Evolutionary conservation across 1,139 yeast genomes (phyloP), one percentile per base, ranked within the genome.

Genomic region (Yamadazyma blattariae): DNA sequence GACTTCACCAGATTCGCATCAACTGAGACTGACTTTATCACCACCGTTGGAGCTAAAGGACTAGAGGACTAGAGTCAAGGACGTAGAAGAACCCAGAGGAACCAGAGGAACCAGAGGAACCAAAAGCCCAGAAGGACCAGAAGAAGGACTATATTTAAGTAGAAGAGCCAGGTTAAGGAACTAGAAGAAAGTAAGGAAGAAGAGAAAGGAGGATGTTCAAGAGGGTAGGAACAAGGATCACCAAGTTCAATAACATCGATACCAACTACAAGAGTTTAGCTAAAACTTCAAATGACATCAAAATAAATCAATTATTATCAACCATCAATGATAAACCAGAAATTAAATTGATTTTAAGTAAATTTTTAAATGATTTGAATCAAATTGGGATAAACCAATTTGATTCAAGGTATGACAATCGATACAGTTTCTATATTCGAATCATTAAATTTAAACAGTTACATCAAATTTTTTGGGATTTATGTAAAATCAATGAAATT

Each of bases 381-480:
- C 48, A 51, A 30, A 41, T 67, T 4, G 72, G 70, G 3, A 61
- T 69, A 13, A 47, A 45, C 27, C 49, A 42, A 30, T 45, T 7
- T 47, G 40, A 15, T 22, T 32, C 32, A 32, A 15, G 36, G 7
- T 27, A 11, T 19, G 35, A 17, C 12, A 38, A 23, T 26, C 36
- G 43, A 20, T 47, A 47, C 38, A 46, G 38, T 27, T 61, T 57
- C 37, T 45, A 57, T 30, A 18, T 43, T n/a, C 40, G 42, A 16
- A 34, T 50, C 18, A 39, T 51, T 24, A 53, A 51, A 29, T 51
- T 59, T 32, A 44, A 45, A 11, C 66, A 64, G 6, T 46, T 68
- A 20, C 69, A 68, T 42, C 39, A 50, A 11, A 50, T 64, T n/a
- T 69, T 70, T 36, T 70, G 74, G 74, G 68, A 60, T 7, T 48